Percentiles rank a stretch among this genome's conserved stretches.
Evolutionary conservation across 176 grass and related monocot species (phyloP).

Genomic region (Ensete glaucum): DNA sequence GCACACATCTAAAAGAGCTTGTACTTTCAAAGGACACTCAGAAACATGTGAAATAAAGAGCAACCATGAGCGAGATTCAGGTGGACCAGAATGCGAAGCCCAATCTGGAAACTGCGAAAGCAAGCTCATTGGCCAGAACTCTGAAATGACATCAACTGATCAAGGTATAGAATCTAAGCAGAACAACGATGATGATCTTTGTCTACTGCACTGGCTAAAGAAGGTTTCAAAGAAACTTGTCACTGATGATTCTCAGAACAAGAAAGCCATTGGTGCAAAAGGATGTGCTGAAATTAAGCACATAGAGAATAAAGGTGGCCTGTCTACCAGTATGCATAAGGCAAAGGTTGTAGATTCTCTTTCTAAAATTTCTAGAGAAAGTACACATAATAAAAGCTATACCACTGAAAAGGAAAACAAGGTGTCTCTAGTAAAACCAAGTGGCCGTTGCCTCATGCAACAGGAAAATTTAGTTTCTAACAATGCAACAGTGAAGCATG

Average conservation of each 20-base stretch:
- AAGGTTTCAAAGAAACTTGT: conserved; percentile 41
- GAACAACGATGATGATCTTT: conserved; percentile 43
- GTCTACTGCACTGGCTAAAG: conserved; percentile 48
- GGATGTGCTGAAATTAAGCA: conserved; percentile 31
- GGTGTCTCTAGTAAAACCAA: neutral
- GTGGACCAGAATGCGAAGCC: neutral
- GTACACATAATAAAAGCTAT: neutral
- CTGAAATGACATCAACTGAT: neutral
- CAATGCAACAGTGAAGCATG: neutral
- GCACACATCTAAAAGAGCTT: neutral
- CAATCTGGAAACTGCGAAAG: neutral
- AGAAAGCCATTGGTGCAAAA: conserved; percentile 4
- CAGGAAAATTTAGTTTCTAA: conserved; percentile 19
- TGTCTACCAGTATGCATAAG: neutral
- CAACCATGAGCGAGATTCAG: neutral
- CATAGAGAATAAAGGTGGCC: neutral
- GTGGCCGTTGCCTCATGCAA: neutral
- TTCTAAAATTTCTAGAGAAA: neutral
- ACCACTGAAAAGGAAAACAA: neutral
- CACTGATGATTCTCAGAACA: conserved; percentile 9
- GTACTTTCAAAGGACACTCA: neutral
- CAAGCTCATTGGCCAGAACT: neutral
- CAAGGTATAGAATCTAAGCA: neutral
- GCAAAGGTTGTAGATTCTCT: neutral
- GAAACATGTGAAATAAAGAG: neutral